Base-by-base conservation (phyloP, 371 early-diverging fungal genomes). In the Dinochytrium kinnereticum region DNA sequence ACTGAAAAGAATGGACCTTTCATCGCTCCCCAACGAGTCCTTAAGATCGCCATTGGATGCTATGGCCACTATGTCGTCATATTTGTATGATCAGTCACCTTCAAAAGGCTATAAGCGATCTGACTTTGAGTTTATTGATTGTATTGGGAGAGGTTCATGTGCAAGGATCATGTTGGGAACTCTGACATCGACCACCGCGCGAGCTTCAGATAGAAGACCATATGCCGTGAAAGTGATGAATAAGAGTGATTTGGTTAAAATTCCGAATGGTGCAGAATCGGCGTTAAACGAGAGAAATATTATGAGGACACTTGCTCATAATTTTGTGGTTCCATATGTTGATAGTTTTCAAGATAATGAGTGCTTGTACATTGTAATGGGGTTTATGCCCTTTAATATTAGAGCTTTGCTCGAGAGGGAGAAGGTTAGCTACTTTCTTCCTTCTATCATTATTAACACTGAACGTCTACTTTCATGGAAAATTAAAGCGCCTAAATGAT, bases 191-290 rank as follows among this genome's bases (percentile, higher is more conserved):
- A 21, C 7, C 13, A 28, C 37, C 13, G 34, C 37, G 67, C 19
- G 21, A 15, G 21, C 67, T 24, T 36, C 33, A 10, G 67, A 44
- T 44, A 36, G 49, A 30, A 66, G 39, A 26, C 67, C 67, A 7
- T 66, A 24, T 26, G 67, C 67, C 13, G 44, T 66, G 28, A 66
- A 66, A 39, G 39, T 66, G 10, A 66, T 66, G 67, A 66, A 66
- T 21, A 66, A 66, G 28, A 24, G 30, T 28, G 67, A 66, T 44
- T 34, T 66, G 2, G 49, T 40, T 2, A 31, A 39, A 24, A 66
- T 66, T 10, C 67, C 67, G 19, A 34, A 40, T 10, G 67, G 67
- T 39, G 40, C 49, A 3, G 39, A 39, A 44, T 2, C 30, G 2
- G 67, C 28, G 24, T 26, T 66, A 3, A 68, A 49, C 21, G 68